phyloP scores from a whole-genome alignment of 768 basidiomycete genomes.

The Collybia sp. region DNA sequence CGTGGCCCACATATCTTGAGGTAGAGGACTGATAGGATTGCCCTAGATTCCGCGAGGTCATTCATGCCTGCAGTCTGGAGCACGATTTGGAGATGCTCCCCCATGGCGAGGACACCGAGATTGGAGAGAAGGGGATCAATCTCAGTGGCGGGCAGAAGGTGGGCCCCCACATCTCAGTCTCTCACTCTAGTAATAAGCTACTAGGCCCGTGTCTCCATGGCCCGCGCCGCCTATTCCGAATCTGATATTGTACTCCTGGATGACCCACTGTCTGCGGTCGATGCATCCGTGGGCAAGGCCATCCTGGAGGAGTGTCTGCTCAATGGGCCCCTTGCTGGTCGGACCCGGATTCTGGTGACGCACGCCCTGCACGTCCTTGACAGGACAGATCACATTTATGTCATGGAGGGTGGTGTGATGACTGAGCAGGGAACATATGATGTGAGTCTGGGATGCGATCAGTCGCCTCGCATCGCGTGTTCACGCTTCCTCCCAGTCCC shows the following conservation, averaged over 20 bases:
- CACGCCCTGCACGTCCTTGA: constrained; percentile 57
- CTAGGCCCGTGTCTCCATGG: constrained; percentile 39
- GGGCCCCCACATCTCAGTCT: no score
- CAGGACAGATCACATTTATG: constrained; percentile 58
- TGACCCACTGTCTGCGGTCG: constrained; percentile 64
- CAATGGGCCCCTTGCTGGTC: constrained; percentile 42
- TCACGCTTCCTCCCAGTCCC: constrained; percentile 25
- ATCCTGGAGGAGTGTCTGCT: constrained; percentile 61
- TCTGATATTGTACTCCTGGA: constrained; percentile 69
- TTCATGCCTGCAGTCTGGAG: constrained; percentile 71
- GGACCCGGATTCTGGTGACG: constrained; percentile 60
- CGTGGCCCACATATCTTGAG: constrained; percentile 45
- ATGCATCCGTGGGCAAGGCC: constrained; percentile 66
- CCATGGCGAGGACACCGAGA: constrained; percentile 65
- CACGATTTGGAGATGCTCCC: constrained; percentile 66
- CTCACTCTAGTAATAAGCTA: no score
- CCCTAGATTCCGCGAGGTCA: constrained; percentile 69
- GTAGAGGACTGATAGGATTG: constrained; percentile 76
- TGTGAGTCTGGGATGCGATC: constrained; percentile 23
- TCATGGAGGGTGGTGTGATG: constrained; percentile 55
- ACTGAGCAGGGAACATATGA: constrained; percentile 59
- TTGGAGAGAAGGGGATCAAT: constrained; percentile 68
- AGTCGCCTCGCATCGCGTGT: background rate
- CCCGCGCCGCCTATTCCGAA: constrained; percentile 39
- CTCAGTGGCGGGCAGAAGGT: constrained; percentile 45